Evolutionary conservation across 2,329 filamentous ascomycete species (phyloP).

Genomic region (Bipolaris sorokiniana): DNA sequence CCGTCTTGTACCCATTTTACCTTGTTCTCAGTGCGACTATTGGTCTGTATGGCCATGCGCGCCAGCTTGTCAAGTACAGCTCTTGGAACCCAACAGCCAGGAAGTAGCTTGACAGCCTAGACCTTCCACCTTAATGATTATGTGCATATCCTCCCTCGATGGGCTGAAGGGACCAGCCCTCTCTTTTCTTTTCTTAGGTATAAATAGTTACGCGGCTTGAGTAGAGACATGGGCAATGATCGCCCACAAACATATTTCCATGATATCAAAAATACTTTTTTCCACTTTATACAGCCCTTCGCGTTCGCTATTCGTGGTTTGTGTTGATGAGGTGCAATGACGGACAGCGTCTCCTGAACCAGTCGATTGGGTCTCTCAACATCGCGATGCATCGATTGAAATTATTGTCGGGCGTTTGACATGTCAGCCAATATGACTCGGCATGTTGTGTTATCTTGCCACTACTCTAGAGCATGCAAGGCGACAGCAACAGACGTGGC

Average conservation of each 20-base stretch:
- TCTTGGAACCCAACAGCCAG: constrained; percentile 58
- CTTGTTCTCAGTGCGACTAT: constrained; percentile 54
- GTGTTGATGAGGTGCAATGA: neutral
- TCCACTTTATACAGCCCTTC: neutral
- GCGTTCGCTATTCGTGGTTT: neutral
- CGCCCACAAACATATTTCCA: neutral
- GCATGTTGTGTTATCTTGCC: neutral
- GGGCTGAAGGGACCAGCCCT: neutral
- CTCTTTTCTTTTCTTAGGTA: neutral
- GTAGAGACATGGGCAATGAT: neutral
- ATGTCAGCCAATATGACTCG: neutral
- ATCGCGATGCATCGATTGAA: neutral
- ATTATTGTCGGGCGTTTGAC: neutral
- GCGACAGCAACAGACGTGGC: neutral
- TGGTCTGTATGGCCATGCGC: constrained; percentile 56
- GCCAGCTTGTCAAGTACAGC: constrained; percentile 55
- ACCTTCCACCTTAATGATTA: neutral
- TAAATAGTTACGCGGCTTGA: neutral
- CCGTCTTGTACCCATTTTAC: constrained; percentile 53
- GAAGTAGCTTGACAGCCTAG: constrained; percentile 21
- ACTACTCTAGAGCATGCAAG: neutral
- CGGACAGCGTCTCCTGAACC: neutral
- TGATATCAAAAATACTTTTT: constrained; percentile 1
- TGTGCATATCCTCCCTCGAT: neutral
- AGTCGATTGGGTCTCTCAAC: neutral